Evolutionary conservation across 495 filamentous ascomycete species (phyloP), one percentile per base, ranked within the genome.

Genomic region (Pyrenopolyporus hunteri): DNA sequence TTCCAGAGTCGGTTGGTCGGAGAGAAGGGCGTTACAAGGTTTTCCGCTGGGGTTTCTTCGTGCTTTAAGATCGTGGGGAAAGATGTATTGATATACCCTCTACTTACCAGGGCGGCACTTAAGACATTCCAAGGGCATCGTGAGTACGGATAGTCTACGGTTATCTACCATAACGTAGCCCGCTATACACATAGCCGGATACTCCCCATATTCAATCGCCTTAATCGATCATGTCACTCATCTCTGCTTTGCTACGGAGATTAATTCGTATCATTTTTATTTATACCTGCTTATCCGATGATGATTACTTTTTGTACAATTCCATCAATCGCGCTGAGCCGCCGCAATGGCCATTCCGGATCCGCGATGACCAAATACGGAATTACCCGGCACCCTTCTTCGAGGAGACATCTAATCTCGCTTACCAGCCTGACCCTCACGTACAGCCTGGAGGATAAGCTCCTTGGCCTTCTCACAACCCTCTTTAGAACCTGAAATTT

Each of bases 391-490:
- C n/a, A 46, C 8, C 25, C 28, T 28, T 28, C 14, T 23, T 17
- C 6, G 45, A 3, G 11, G 42, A 46, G 65, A 56, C 23, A 37
- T 44, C 61, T 72, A 72, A 36, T 72, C 70, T 44, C 70, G 48
- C 9, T 55, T 66, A 28, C 59, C 64, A 43, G 55, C 45, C 43
- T 70, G 69, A 16, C 80, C 82, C 50, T 85, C 81, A 32, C 74
- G 77, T 16, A 98, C 90, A 39, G 89, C 87, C 46, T 90, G 85
- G 54, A 99, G 75, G 63, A 99, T 96, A 69, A 93, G 79, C 39
- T 95, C 87, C 76, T 85, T 92, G 31, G 94, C 95, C 73, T 90
- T 83, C 75, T 97, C 92, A 10, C 95, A 82, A 16, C 90, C 90
- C 45, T 91, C 89, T 66, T 82, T 83, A 53, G 80, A 83, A 23